phyloP scores from a whole-genome alignment of 2,329 filamentous ascomycete species.

The Lecanicillium sp. region DNA sequence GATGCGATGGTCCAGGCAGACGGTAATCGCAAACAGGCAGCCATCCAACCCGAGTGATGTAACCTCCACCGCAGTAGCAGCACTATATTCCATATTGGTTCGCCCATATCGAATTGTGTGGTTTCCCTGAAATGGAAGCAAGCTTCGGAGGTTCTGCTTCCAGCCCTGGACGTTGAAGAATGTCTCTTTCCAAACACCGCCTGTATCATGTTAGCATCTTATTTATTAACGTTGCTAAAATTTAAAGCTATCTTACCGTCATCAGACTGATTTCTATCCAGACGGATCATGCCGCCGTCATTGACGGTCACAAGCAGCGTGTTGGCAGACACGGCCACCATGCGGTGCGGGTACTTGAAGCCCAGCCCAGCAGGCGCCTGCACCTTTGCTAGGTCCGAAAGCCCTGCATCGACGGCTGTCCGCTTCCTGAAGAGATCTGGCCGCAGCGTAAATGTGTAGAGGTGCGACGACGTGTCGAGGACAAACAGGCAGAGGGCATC shows the following conservation, averaged over 20 bases:
- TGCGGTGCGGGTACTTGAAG: constrained; percentile 73
- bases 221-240: too few relatives aligned
- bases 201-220: constrained; percentile 19
- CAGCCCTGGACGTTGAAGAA: constrained; percentile 70
- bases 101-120: constrained; percentile 59
- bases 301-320: constrained; percentile 76
- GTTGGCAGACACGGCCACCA: constrained; percentile 67
- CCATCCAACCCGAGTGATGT: constrained; percentile 45
- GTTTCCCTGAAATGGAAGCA: constrained; percentile 61
- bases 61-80: constrained; percentile 58
- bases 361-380: constrained; percentile 66
- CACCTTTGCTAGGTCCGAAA: constrained; percentile 71
- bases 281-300: constrained; percentile 67
- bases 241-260: too few relatives aligned
- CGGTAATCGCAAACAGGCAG: constrained; percentile 60
- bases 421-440: constrained; percentile 74
- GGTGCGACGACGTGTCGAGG: constrained; percentile 68
- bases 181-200: constrained; percentile 57
- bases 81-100: constrained; percentile 58
- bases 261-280: constrained; percentile 53
- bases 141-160: constrained; percentile 58
- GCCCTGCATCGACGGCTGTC: constrained; percentile 62
- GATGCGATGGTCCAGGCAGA: constrained; percentile 83
- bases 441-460: constrained; percentile 79
- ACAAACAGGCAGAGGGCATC: constrained; percentile 75